Conservation (phyloP, 768 basidiomycete species). For the Mycena vitilis region DNA sequence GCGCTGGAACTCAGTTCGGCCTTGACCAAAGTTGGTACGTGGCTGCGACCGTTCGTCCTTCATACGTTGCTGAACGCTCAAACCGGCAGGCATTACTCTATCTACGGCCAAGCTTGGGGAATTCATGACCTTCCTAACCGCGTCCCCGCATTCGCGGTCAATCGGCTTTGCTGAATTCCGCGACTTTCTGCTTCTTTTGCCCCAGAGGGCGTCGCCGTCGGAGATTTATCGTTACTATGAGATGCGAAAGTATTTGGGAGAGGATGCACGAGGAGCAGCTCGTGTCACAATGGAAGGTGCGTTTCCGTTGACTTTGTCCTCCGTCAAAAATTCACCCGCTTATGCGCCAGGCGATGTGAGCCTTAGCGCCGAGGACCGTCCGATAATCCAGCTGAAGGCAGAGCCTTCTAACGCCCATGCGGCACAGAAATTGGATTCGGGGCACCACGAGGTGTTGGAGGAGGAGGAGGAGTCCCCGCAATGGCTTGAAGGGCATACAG, state of each 20-base stretch:
- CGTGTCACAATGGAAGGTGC: slow-evolving; percentile 92
- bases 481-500: slow-evolving; percentile 75
- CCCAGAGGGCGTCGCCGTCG: slow-evolving; percentile 79
- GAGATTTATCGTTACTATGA: slow-evolving; percentile 92
- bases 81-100: slow-evolving; percentile 72
- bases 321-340: slow-evolving; percentile 18
- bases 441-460: slow-evolving; percentile 44
- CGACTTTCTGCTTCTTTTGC: slow-evolving; percentile 89
- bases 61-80: not conserved
- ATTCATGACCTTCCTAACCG: slow-evolving; percentile 83
- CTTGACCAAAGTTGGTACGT: slow-evolving; percentile 35
- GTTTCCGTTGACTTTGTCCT: slow-evolving; percentile 27
- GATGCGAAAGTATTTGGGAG: slow-evolving; percentile 72
- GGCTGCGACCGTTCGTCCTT: not conserved
- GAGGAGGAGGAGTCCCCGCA: slow-evolving; percentile 71
- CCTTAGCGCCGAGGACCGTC: slow-evolving; percentile 80
- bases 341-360: slow-evolving; percentile 74
- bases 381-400: slow-evolving; percentile 47
- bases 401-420: slow-evolving; percentile 40
- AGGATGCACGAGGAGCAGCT: slow-evolving; percentile 82
- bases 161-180: slow-evolving; percentile 90
- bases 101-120: slow-evolving; percentile 78
- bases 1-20: slow-evolving; percentile 49
- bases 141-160: slow-evolving; percentile 72
- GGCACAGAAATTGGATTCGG: slow-evolving; percentile 56